These are phyloP conservation scores for Orbilia javanica DNA, from an alignment of 2,329 filamentous ascomycete genomes.

Conservation along the genomic window DNA sequence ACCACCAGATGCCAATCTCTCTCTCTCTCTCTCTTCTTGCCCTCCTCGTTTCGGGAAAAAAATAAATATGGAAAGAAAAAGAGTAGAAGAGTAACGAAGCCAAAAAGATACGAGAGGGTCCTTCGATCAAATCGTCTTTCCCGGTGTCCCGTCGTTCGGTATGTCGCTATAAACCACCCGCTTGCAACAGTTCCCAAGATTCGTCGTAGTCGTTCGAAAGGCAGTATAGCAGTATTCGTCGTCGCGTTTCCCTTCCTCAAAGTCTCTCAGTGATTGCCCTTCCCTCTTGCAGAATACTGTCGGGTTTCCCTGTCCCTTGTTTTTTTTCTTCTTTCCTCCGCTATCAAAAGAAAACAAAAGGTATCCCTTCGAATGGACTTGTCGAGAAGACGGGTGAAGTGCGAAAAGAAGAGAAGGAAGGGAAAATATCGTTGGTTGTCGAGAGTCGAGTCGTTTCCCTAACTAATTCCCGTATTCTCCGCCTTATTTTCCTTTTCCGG, in stretches of 20 bases:
- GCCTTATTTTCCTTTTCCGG: constrained; percentile 56
- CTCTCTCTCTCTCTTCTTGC: background rate
- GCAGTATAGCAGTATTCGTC: no score
- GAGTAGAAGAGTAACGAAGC: no score
- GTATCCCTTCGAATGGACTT: background rate
- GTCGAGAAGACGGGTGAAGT: background rate
- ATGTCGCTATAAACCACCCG: background rate
- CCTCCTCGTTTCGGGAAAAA: no score
- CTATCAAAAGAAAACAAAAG: background rate
- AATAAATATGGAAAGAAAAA: no score
- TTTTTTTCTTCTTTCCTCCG: background rate
- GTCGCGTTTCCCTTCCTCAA: background rate
- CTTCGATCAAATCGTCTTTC: background rate
- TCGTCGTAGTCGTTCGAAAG: background rate
- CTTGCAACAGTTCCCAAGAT: no score
- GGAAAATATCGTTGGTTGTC: constrained; percentile 21
- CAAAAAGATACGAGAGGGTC: no score
- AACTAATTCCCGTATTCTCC: constrained; percentile 56
- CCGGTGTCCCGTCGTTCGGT: background rate
- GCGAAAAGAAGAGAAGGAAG: background rate
- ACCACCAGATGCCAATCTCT: constrained; percentile 23
- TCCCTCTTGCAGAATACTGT: no score
- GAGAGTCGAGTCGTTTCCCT: constrained; percentile 12
- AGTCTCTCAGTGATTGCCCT: background rate
- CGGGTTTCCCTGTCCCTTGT: background rate